Evolutionary conservation across 352 stramenopile genomes (phyloP), one percentile per base, ranked within the genome.

Genomic region (Globisporangium perplexum): DNA sequence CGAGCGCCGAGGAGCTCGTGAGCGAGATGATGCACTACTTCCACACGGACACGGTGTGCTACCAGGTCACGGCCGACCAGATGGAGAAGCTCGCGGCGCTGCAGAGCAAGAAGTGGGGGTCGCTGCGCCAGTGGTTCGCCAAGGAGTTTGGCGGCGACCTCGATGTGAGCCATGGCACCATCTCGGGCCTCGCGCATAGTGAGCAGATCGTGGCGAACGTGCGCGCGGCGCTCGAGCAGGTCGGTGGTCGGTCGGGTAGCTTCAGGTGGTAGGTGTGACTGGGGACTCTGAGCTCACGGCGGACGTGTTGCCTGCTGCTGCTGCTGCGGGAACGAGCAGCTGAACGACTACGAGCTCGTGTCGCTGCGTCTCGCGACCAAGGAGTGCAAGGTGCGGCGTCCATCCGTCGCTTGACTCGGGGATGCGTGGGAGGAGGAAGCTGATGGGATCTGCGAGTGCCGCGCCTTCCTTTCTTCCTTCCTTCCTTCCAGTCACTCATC

Each of bases 11-110:
- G 42, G 77, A 92, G 53, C 59, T 85, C 26, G 64, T 93, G 31
- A 60, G 82, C 47, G 83, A 95, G 65, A 90, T 95, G 65, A 67
- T 93, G 67, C 83, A 92, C 61, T 95, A 93, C 63, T 59, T 95
- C 53, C 69, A 91, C 61, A 91, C 83, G 44, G 85, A 95, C 68
- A 95, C 83, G n/a, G 68, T 93, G n/a, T 93, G 83, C 74, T 93
- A 90, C 61, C 74, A 89, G 55, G 77, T 92, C 15, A 89, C 83
- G 30, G 79, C 72, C 22, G 77, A 88, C 50, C 83, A 93, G 55
- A 70, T 89, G 55, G 83, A 92, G 38, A 88, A 90, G 62, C 81
- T 95, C n/a, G 70, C 83, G 42, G 52, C 65, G 47, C 62, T 85
- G 42, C 85, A 95, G 72, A 70, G 87, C 41, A 92, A 93, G 69